These are phyloP conservation scores for Euphrasia confusa DNA, from an alignment of 257 asterid species.

Conservation along the genomic window DNA sequence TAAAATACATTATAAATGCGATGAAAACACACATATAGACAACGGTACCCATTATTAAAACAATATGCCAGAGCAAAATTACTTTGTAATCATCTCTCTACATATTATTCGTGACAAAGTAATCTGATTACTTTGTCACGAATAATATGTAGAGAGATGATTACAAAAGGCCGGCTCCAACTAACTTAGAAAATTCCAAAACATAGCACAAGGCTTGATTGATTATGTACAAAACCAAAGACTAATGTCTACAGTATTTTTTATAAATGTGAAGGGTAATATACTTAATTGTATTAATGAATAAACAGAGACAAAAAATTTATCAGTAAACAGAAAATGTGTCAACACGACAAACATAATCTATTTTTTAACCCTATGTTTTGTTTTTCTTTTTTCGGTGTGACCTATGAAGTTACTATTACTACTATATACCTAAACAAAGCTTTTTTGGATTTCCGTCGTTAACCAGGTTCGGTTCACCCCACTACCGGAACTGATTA, in stretches of 20 bases:
- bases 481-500: background rate
- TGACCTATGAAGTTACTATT: background rate
- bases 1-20: no score
- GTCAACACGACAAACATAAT: background rate
- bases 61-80: background rate
- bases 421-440: no score
- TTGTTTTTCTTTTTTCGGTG: no score
- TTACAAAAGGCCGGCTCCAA: no score
- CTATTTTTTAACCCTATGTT: background rate
- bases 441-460: background rate
- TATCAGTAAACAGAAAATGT: background rate
- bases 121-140: background rate
- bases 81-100: no score
- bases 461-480: background rate
- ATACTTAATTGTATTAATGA: background rate
- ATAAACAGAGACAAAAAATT: no score
- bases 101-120: background rate
- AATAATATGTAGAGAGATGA: no score
- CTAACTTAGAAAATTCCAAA: no score
- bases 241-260: no score
- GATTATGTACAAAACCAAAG: no score
- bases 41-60: background rate
- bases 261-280: no score
- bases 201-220: no score
- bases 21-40: background rate